Base-by-base conservation (phyloP, 2,329 filamentous ascomycete species). In the Clonostachys solani region DNA sequence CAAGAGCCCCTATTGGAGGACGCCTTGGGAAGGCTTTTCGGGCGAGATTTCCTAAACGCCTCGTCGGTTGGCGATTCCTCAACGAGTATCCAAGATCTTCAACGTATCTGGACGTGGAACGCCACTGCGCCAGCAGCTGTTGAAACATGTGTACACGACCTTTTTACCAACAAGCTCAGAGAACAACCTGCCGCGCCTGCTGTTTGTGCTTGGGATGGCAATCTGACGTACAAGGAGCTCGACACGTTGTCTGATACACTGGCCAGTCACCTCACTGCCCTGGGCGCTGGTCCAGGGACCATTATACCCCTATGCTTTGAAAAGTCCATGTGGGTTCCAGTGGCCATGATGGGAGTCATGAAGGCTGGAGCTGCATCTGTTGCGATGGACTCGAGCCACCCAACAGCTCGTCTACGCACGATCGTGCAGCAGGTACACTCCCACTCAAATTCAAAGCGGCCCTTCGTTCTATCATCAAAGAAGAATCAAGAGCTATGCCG, bases 151-250 rank as follows among this genome's bases (percentile, higher is more conserved):
- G 34, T 45, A 12, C 44, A 45, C n/a, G 44, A 40, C 13, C n/a
- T 45, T 6, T n/a, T 45, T 19, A 36, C 44, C 9, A 12, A 36
- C 4, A 43, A 19, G 12, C 6, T 29, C 15, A 23, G 12, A 8
- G 12, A 15, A 29, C 42, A 44, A 16, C 68, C 71, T 1, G 47
- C 54, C 15, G 56, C 60, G 15, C 52, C 57, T 5, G 71, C 71
- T 17, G 62, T 73, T 33, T 55, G 66, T 43, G 70, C 71, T 3
- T 73, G 69, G 68, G 71, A 74, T 48, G 71, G 71, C 52, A 33
- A 47, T 16, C 15, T 42, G 18, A 33, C 45, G 15, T 47, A 47
- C 34, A 29, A 38, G n/a, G 33, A 36, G 15, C 43, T 45, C 33
- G 43, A 35, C 15, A 8, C 37, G 5, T 18, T 16, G 5, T 43